A percentile compares a stretch with the other conserved stretches of the same genome.
Conservation (phyloP, 2,329 filamentous ascomycete species). For the Plenodomus lindquistii region DNA sequence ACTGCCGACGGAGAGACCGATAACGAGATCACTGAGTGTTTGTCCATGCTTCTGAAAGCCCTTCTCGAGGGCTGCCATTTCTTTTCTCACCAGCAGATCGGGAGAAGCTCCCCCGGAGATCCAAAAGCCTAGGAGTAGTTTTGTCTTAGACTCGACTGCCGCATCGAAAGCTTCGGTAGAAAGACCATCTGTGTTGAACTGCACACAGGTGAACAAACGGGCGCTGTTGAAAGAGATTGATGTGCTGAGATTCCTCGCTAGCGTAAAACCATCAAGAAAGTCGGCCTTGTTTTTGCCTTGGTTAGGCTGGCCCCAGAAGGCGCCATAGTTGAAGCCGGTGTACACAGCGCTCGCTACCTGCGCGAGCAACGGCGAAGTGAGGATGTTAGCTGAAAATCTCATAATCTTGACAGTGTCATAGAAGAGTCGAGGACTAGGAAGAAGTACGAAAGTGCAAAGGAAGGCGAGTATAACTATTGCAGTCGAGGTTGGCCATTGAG, state of each 20-base stretch:
- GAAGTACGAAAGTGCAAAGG: background rate
- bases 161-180: slow-evolving; percentile 57
- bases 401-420: slow-evolving; percentile 2
- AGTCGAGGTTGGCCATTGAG: background rate
- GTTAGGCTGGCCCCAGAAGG: slow-evolving; percentile 22
- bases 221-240: slow-evolving; percentile 67
- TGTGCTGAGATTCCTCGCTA: slow-evolving; percentile 25
- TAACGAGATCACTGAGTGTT: slow-evolving; percentile 57
- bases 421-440: background rate
- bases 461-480: background rate
- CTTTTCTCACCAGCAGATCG: slow-evolving; percentile 21
- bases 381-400: slow-evolving; percentile 3
- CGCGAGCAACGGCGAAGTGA: slow-evolving; percentile 6
- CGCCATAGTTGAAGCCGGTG: slow-evolving; percentile 36
- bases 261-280: slow-evolving; percentile 26
- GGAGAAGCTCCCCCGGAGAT: slow-evolving; percentile 47
- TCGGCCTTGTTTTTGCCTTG: slow-evolving; percentile 27
- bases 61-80: slow-evolving; percentile 35
- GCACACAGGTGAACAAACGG: slow-evolving; percentile 70
- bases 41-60: slow-evolving; percentile 39
- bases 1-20: slow-evolving; percentile 41
- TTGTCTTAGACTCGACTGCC: slow-evolving; percentile 37
- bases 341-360: slow-evolving; percentile 20
- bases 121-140: slow-evolving; percentile 41
- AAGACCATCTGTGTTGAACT: slow-evolving; percentile 48